phyloP scores from a whole-genome alignment of 495 filamentous ascomycete genomes.

The Penicillium longicatenatum region DNA sequence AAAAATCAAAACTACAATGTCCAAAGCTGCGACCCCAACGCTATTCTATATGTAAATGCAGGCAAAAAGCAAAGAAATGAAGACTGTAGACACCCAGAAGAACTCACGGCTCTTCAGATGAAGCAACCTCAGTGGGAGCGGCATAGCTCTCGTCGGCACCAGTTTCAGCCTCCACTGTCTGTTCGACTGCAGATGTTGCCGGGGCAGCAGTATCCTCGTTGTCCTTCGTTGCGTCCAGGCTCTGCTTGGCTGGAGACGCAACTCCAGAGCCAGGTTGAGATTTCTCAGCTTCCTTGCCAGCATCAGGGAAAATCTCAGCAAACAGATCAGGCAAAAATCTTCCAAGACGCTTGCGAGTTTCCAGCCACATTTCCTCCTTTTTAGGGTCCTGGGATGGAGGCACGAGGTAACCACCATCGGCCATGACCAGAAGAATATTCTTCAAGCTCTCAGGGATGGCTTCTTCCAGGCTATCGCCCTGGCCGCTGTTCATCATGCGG shows the following conservation, averaged over 20 bases:
- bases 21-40: constrained; percentile 11
- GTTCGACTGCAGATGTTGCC: constrained; percentile 1
- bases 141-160: not conserved
- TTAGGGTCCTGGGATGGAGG: constrained; percentile 54
- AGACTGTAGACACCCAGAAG: not conserved
- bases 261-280: constrained; percentile 22
- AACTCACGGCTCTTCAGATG: constrained; percentile 3
- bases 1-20: constrained; percentile 11
- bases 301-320: constrained; percentile 50
- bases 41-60: constrained; percentile 27
- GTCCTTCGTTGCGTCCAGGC: constrained; percentile 13
- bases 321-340: constrained; percentile 83
- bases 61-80: constrained; percentile 4
- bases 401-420: constrained; percentile 81
- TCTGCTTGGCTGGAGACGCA: constrained; percentile 23
- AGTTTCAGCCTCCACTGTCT: not conserved
- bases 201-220: constrained; percentile 16
- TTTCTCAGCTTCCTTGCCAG: constrained; percentile 27
- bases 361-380: constrained; percentile 55
- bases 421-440: constrained; percentile 96
- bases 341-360: constrained; percentile 86
- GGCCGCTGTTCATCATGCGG: constrained; percentile 93
- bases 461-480: constrained; percentile 71
- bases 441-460: constrained; percentile 92
- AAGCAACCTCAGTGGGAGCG: constrained; percentile 9